phyloP scores from a whole-genome alignment of 1,284 basidiomycete genomes.

The Trichosporon asahii region DNA sequence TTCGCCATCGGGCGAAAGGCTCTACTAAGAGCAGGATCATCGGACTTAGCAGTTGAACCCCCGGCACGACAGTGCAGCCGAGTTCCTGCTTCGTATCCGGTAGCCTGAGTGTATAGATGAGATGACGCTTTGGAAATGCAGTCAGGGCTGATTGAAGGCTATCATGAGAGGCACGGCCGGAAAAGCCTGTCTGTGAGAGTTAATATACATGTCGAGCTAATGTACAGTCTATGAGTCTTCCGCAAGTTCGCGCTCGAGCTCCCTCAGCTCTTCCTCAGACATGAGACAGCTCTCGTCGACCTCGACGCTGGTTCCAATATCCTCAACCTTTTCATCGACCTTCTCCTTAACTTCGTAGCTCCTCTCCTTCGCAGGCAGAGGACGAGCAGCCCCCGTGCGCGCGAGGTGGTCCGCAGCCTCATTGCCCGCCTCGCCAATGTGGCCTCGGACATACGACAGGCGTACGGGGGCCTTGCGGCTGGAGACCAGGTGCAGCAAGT shows the following conservation, averaged over 20 bases:
- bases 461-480: slow-evolving; percentile 32
- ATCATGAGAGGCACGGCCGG: too few species aligned
- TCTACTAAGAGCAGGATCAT: too few species aligned
- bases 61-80: too few species aligned
- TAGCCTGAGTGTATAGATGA: too few species aligned
- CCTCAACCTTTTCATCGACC: slow-evolving; percentile 27
- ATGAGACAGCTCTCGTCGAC: slow-evolving; percentile 31
- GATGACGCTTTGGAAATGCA: too few species aligned
- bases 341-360: slow-evolving; percentile 53
- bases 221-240: background rate
- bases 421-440: slow-evolving; percentile 47
- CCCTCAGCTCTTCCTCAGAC: slow-evolving; percentile 33
- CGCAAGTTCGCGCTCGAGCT: slow-evolving; percentile 23
- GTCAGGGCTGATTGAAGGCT: too few species aligned
- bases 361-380: slow-evolving; percentile 27
- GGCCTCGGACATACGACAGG: slow-evolving; percentile 48
- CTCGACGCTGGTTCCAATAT: background rate
- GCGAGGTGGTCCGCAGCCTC: slow-evolving; percentile 50
- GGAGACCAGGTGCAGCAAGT: slow-evolving; percentile 46
- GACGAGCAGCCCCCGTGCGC: slow-evolving; percentile 36
- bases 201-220: background rate
- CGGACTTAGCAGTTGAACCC: too few species aligned
- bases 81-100: too few species aligned
- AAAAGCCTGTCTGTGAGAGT: too few species aligned
- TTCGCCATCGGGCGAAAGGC: too few species aligned